Evolutionary conservation across 1,139 yeast species (phyloP), one percentile per base, ranked within the genome.

Genomic region (Magnusiomyces paraingens): DNA sequence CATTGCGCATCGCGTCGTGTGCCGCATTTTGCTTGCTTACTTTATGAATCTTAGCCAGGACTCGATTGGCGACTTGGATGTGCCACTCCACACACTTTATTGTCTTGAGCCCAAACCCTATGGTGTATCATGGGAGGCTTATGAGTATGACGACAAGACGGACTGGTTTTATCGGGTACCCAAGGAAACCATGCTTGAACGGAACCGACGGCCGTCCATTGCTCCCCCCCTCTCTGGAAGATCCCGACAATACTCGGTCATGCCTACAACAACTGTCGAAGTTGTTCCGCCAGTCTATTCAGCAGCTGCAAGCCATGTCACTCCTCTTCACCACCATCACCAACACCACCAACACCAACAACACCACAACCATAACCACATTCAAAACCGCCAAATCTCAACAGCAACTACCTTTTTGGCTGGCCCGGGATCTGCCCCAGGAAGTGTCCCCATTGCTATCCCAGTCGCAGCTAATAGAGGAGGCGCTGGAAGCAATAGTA

Each of bases 41-140:
- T 93, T 89, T 63, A 76, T 91, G 77, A 91, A 91, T 65, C 75
- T 91, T 57, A 90, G 85, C 61, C 80, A 90, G 58, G 87, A 87
- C 38, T 78, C 88, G 3, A 87, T 91, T 57, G 93, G 95, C 1
- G 95, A 88, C 63, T 75, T 91, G 59, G 98, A 91, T 69, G 94
- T 91, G 6, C 98, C 98, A 2, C 74, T 91, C 57, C 97, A 91
- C 66, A 86, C 96, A 3, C 82, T 91, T 32, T 91, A 90, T 65
- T 82, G 93, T 59, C 77, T 91, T 57, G 98, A 91, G 65, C 90
- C 93, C 55, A 88, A 87, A 65, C 97, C 98, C 0, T 91, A 89
- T 68, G 99, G 98, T 3, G 95, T 94, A 2, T 93, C 88, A 58
- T 91, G 95, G 86, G 79, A 88, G 18, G 76, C 90, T 70, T 91